Base-by-base conservation (phyloP, 768 basidiomycete genomes). In the Psilocybe subaeruginosa region DNA sequence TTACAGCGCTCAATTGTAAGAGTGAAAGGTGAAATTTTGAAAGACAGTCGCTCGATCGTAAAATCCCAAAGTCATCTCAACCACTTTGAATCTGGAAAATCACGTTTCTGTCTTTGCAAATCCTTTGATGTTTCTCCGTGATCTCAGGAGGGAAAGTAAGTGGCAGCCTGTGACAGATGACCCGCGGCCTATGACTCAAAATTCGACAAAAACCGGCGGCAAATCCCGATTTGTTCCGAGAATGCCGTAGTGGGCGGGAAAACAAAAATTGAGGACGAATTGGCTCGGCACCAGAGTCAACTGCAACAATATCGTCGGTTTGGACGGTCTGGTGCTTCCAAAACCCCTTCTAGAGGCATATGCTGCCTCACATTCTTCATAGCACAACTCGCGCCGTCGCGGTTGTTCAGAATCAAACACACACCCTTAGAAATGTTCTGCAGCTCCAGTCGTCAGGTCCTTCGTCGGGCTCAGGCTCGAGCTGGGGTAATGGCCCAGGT, bases 341-440 rank as follows among this genome's bases (percentile, higher is more conserved):
- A 61, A 62, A 57, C 62, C 30, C 63, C 64, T 49, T 49, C 41
- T 63, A 59, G 67, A 63, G 64, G 61, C 54, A 27, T 49, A 94
- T 94, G 92, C 78, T 95, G 70, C 92, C 92, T 54, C 86, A 89
- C 54, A 79, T 94, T 55, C 76, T 94, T 35, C 85, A 92, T 62
- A 87, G 88, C 64, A 90, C 90, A 0, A 82, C 88, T 12, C 88
- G 92, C 69, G 91, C 89, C 14, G 92, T 87, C 50, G 85, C 89
- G 0, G 85, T 87, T 51, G 88, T 90, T 58, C 91, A 93, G 66
- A 86, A 87, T 63, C 90, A 90, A 72, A 81, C 80, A 4, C 81
- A 87, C 62, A 84, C 90, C 0, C 78, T 93, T 71, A 80, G 91
- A 60, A 93, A 90, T 82, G 92, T 90, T 57, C 81, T 93, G 58